Conservation (phyloP, 805 yeast species). For the Metschnikowia cubensis region DNA sequence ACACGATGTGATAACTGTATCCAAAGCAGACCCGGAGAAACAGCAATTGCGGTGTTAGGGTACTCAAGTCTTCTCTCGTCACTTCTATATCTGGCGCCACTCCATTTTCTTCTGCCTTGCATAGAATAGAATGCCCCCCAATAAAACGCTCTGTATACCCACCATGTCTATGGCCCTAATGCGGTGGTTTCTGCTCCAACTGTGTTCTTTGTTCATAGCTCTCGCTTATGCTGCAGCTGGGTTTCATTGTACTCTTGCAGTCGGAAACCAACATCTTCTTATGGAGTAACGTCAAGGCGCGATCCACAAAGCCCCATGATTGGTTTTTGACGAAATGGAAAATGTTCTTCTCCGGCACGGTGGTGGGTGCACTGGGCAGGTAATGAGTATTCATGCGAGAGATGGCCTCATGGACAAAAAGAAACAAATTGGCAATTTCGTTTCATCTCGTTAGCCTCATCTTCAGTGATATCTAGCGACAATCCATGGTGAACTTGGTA, state of each 20-base stretch:
- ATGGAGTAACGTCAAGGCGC: constrained; percentile 45
- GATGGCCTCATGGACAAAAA: constrained; percentile 48
- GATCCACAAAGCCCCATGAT: constrained; percentile 52
- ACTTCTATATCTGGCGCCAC: no score
- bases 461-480: constrained; percentile 38
- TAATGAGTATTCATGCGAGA: constrained; percentile 32
- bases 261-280: constrained; percentile 40
- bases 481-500: constrained; percentile 47
- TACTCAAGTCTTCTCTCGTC: no score
- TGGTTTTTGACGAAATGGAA: constrained; percentile 46
- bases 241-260: constrained; percentile 1
- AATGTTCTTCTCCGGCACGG: constrained; percentile 41
- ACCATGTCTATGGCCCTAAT: no score
- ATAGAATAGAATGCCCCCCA: no score
- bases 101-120: no score
- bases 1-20: no score
- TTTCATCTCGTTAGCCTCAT: constrained; percentile 44
- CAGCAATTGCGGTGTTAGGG: no score
- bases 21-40: no score
- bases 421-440: constrained; percentile 48
- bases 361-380: constrained; percentile 33
- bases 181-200: no score
- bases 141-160: no score
- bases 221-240: neutral
- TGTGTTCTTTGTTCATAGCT: constrained; percentile 2